phyloP scores from a whole-genome alignment of 257 asterid genomes.

The Nicotiana tomentosiformis region DNA sequence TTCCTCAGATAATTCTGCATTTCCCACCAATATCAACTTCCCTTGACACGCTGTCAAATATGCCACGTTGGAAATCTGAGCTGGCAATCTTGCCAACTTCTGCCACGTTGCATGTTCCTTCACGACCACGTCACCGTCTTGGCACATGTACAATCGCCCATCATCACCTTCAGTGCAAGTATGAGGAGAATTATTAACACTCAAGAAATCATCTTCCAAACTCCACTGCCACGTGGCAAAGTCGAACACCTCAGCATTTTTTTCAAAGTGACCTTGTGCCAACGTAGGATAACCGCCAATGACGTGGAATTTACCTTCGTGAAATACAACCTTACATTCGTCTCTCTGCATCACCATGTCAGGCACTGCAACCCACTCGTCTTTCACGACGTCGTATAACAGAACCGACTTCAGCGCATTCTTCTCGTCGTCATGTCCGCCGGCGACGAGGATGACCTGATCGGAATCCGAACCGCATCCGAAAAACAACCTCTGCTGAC shows the following conservation, averaged over 20 bases:
- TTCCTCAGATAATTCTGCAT: neutral
- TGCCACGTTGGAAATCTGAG: neutral
- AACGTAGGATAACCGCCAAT: slow-evolving; percentile 14
- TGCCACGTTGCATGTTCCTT: neutral
- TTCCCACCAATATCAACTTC: slow-evolving; percentile 9
- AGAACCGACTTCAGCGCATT: slow-evolving; percentile 1
- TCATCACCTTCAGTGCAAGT: neutral
- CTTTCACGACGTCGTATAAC: slow-evolving; percentile 11
- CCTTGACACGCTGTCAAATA: slow-evolving; percentile 16
- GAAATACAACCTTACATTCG: slow-evolving; percentile 17
- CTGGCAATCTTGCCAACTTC: neutral
- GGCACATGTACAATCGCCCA: slow-evolving; percentile 1
- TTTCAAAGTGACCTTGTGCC: slow-evolving; percentile 13
- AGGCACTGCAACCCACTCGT: slow-evolving; percentile 14
- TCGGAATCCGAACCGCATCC: slow-evolving; percentile 16
- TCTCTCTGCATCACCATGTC: slow-evolving; percentile 19
- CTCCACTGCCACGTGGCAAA: slow-evolving; percentile 1
- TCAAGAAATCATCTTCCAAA: neutral
- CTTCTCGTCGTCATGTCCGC: slow-evolving; percentile 18
- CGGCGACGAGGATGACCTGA: slow-evolving; percentile 11
- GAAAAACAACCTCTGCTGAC: slow-evolving; percentile 9
- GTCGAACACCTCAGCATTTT: slow-evolving; percentile 7
- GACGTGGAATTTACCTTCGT: slow-evolving; percentile 18
- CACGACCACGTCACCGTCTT: neutral
- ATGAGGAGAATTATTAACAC: neutral